These are phyloP conservation scores for Leucocoprinus leucothites DNA, from an alignment of 768 basidiomycete genomes.

Conservation along the genomic window DNA sequence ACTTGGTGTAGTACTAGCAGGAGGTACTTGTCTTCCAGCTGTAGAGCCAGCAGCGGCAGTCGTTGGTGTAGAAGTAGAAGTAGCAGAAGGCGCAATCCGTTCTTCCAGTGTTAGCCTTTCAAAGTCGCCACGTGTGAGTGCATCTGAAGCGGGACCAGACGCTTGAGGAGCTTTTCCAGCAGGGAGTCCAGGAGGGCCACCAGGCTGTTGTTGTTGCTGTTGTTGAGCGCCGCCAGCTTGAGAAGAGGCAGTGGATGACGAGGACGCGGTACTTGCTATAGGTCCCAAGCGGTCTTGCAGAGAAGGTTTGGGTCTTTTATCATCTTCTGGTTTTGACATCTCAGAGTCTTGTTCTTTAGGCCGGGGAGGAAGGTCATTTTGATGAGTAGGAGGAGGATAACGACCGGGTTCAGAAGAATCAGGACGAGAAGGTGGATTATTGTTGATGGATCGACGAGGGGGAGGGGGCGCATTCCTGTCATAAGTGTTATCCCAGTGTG, in stretches of 20 bases:
- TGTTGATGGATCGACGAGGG: constrained; percentile 8
- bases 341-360: background rate
- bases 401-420: background rate
- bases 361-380: background rate
- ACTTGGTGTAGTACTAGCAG: no score
- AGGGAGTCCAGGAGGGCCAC: background rate
- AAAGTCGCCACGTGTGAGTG: background rate
- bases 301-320: background rate
- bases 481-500: constrained; percentile 7
- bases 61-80: background rate
- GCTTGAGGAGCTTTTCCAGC: background rate
- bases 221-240: no score
- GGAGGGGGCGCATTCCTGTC: no score
- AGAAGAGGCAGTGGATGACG: no score
- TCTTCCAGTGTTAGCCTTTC: constrained; percentile 7
- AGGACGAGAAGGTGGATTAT: background rate
- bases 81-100: constrained; percentile 1
- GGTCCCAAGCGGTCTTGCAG: constrained; percentile 9
- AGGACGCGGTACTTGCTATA: no score
- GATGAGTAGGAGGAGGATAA: constrained; percentile 2
- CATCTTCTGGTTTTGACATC: constrained; percentile 3
- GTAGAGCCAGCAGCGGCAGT: background rate
- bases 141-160: background rate
- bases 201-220: background rate
- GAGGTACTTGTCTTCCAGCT: no score